Evolutionary conservation across 2,329 filamentous ascomycete species (phyloP).

Genomic region (Zelopaecilomyces penicillatus): DNA sequence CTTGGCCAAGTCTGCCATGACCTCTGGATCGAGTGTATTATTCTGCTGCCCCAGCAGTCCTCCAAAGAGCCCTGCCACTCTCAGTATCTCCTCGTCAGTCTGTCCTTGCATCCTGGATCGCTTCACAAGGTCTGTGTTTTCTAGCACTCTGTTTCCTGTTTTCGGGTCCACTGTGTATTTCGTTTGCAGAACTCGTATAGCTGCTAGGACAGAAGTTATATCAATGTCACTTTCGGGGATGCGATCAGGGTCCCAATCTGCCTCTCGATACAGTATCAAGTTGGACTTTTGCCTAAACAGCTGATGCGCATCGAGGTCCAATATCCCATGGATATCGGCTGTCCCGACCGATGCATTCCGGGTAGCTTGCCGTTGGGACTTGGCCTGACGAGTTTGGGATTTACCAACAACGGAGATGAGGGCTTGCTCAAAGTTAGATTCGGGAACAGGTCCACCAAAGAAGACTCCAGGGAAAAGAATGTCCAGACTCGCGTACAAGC

Average conservation of each 20-base stretch:
- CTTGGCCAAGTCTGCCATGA: too few species aligned
- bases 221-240: slow-evolving; percentile 27
- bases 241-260: slow-evolving; percentile 26
- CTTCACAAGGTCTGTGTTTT: slow-evolving; percentile 4
- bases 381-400: not conserved
- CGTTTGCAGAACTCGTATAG: slow-evolving; percentile 20
- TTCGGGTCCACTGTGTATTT: slow-evolving; percentile 17
- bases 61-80: too few species aligned
- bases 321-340: not conserved
- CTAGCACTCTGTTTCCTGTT: slow-evolving; percentile 10
- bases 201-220: slow-evolving; percentile 15
- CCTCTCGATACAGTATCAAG: slow-evolving; percentile 20
- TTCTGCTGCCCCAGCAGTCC: too few species aligned
- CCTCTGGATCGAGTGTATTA: too few species aligned
- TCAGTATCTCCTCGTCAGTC: too few species aligned
- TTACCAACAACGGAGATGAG: not conserved
- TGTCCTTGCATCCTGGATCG: too few species aligned
- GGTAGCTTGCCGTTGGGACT: not conserved
- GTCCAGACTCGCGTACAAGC: slow-evolving; percentile 22
- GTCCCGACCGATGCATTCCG: not conserved
- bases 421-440: slow-evolving; percentile 6
- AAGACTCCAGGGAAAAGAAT: slow-evolving; percentile 10
- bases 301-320: slow-evolving; percentile 11
- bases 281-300: slow-evolving; percentile 27
- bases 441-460: slow-evolving; percentile 8